phyloP scores from a whole-genome alignment of 306 rosid genomes.

The Nissolia schottii region DNA sequence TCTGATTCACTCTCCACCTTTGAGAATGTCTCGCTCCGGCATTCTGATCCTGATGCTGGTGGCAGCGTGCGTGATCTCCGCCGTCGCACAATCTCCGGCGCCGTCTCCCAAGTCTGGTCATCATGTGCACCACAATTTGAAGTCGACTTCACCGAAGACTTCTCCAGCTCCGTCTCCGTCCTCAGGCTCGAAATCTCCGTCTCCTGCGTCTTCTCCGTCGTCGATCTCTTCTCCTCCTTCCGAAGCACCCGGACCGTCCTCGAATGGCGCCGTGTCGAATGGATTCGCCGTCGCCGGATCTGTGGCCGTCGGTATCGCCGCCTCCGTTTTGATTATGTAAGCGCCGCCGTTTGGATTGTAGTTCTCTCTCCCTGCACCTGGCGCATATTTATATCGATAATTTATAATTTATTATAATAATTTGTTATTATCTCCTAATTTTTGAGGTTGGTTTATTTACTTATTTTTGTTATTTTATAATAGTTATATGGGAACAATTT shows the following conservation, averaged over 20 bases:
- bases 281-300: slow-evolving; percentile 32
- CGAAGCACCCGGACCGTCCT: slow-evolving; percentile 25
- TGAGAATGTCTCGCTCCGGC: slow-evolving; percentile 15
- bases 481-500: background rate
- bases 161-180: slow-evolving; percentile 8
- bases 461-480: background rate
- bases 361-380: background rate
- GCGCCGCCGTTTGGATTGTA: background rate
- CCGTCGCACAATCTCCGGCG: slow-evolving; percentile 29
- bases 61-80: slow-evolving; percentile 13
- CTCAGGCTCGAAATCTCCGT: background rate
- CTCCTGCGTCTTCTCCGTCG: background rate
- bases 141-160: background rate
- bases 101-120: slow-evolving; percentile 1
- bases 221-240: slow-evolving; percentile 32
- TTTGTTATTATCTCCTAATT: background rate
- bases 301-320: slow-evolving; percentile 14
- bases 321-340: slow-evolving; percentile 32
- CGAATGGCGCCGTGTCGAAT: background rate
- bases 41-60: background rate
- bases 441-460: background rate
- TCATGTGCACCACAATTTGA: background rate
- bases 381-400: background rate
- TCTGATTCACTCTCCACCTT: background rate
- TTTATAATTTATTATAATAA: background rate